phyloP scores from a whole-genome alignment of 345 rosid genomes.

The Jatropha curcas region DNA sequence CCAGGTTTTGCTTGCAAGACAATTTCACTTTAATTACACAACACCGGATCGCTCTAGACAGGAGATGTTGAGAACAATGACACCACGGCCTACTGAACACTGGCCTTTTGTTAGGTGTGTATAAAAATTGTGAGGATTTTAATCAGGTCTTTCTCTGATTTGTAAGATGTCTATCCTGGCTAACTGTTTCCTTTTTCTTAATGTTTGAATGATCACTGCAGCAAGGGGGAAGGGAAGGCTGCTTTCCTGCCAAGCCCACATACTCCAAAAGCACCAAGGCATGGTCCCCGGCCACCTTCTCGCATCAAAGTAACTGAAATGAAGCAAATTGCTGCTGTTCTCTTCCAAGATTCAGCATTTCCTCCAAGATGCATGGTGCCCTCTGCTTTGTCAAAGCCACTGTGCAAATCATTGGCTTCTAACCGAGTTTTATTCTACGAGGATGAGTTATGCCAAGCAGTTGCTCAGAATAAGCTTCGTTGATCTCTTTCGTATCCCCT shows the following conservation, averaged over 20 bases:
- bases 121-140: slow-evolving; percentile 11
- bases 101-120: slow-evolving; percentile 78
- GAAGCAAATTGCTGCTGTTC: slow-evolving; percentile 87
- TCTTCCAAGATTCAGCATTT: slow-evolving; percentile 79
- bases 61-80: slow-evolving; percentile 69
- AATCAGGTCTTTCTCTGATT: background rate
- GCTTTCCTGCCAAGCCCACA: slow-evolving; percentile 52
- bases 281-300: slow-evolving; percentile 85
- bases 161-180: background rate
- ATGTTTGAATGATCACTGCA: slow-evolving; percentile 22
- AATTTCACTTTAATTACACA: slow-evolving; percentile 80
- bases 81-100: slow-evolving; percentile 74
- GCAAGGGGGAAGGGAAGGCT: slow-evolving; percentile 66
- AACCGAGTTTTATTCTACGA: slow-evolving; percentile 85
- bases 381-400: slow-evolving; percentile 72
- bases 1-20: slow-evolving; percentile 79
- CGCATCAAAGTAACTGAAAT: slow-evolving; percentile 67
- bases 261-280: slow-evolving; percentile 91
- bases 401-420: slow-evolving; percentile 68
- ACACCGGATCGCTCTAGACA: slow-evolving; percentile 92
- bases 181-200: background rate
- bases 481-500: slow-evolving; percentile 35
- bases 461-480: slow-evolving; percentile 84
- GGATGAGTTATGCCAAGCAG: slow-evolving; percentile 94
- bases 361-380: slow-evolving; percentile 77